A percentile compares a stretch with the other conserved stretches of the same genome.
Evolutionary conservation across 2,329 filamentous ascomycete genomes (phyloP).

Genomic region (Claviceps digitariae): DNA sequence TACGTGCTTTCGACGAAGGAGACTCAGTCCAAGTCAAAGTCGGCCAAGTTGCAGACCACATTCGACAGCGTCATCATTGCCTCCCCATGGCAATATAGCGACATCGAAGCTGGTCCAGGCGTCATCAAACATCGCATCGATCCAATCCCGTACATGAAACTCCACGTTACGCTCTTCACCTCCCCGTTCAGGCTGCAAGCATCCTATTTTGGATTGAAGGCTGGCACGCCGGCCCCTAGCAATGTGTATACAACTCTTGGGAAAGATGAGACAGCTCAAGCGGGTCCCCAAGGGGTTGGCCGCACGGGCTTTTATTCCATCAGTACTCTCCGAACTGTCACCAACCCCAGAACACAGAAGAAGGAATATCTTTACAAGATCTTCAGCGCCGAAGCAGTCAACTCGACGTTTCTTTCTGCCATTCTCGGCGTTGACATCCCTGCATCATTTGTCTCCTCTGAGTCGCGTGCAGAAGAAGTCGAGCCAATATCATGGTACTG

Average conservation of each 20-base stretch:
- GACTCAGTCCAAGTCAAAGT: conserved; percentile 9
- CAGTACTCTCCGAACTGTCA: conserved; percentile 52
- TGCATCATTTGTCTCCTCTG: conserved; percentile 22
- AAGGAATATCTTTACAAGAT: conserved; percentile 52
- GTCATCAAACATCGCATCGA: conserved; percentile 62
- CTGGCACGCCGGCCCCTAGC: conserved; percentile 48
- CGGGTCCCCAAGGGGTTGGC: conserved; percentile 48
- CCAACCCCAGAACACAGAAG: conserved; percentile 43
- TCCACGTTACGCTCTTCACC: conserved; percentile 84
- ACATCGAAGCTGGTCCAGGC: conserved; percentile 47
- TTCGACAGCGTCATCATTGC: conserved; percentile 80
- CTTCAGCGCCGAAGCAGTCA: conserved; percentile 43
- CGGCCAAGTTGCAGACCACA: conserved; percentile 30
- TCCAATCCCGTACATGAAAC: conserved; percentile 66
- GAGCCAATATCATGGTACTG: conserved; percentile 60
- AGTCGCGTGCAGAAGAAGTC: conserved; percentile 19
- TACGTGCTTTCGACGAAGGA: conserved; percentile 32
- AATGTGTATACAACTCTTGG: conserved; percentile 74
- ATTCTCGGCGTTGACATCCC: conserved; percentile 37
- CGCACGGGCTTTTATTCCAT: conserved; percentile 75
- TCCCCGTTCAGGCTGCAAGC: conserved; percentile 61
- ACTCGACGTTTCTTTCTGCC: conserved; percentile 36
- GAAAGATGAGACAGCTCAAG: conserved; percentile 35
- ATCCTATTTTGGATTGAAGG: conserved; percentile 54
- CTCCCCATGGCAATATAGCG: conserved; percentile 67